phyloP scores from a whole-genome alignment of 2,329 filamentous ascomycete genomes.

The Venturia oleaginea region DNA sequence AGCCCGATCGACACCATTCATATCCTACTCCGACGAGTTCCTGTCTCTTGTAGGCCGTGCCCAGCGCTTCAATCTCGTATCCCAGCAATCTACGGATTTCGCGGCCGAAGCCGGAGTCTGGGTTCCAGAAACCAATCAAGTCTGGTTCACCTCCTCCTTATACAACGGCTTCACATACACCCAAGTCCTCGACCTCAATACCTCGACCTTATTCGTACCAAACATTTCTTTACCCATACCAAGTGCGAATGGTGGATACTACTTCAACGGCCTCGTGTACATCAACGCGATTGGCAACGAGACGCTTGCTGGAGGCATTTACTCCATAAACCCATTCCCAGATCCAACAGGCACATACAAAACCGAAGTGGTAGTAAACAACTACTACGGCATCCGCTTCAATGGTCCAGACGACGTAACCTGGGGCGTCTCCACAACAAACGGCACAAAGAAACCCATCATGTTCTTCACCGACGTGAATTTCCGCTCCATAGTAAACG shows the following conservation, averaged over 20 bases:
- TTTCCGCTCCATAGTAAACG: background rate
- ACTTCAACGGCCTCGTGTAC: constrained; percentile 20
- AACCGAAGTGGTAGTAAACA: constrained; percentile 14
- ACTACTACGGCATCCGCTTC: constrained; percentile 16
- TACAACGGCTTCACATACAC: background rate
- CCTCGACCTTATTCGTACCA: background rate
- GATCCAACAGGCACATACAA: constrained; percentile 10
- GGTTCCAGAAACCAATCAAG: constrained; percentile 19
- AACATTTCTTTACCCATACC: background rate
- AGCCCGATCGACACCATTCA: background rate
- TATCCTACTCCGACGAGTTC: constrained; percentile 5
- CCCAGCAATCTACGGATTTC: constrained; percentile 9
- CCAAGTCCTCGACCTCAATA: constrained; percentile 2
- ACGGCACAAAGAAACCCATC: constrained; percentile 12
- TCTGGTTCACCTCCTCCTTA: constrained; percentile 18
- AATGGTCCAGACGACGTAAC: constrained; percentile 16
- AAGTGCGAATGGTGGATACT: constrained; percentile 21
- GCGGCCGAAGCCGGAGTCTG: constrained; percentile 23
- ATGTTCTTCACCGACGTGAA: constrained; percentile 16
- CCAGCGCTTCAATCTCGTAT: background rate
- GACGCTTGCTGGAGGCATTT: constrained; percentile 18
- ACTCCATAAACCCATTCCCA: constrained; percentile 10
- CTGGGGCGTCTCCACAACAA: constrained; percentile 6
- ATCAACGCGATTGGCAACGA: constrained; percentile 11
- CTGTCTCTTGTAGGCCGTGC: background rate